phyloP scores from a whole-genome alignment of 352 stramenopile species.

The Pythium rhizo-oryzae region DNA sequence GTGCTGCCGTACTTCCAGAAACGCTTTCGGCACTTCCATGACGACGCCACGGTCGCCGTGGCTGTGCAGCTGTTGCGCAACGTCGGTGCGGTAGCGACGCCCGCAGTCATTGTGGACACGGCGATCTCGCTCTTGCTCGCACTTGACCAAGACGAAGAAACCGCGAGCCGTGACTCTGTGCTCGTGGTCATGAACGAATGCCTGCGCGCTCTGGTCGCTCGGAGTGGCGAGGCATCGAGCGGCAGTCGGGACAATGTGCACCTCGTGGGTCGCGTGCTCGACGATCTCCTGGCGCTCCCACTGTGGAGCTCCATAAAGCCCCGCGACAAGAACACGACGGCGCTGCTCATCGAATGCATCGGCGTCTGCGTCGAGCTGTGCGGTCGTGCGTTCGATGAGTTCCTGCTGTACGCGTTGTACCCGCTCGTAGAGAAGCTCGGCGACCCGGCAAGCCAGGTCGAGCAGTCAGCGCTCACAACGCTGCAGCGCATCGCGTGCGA shows the following conservation, averaged over 20 bases:
- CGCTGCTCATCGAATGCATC: constrained; percentile 76
- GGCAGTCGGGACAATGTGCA: constrained; percentile 48
- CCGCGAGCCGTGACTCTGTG: constrained; percentile 27
- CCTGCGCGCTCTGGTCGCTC: constrained; percentile 36
- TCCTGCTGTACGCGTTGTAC: constrained; percentile 78
- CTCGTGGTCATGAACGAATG: constrained; percentile 74
- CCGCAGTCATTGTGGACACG: constrained; percentile 69
- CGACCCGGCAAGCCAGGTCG: constrained; percentile 55
- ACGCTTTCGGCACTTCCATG: constrained; percentile 70
- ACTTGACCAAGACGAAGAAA: not conserved
- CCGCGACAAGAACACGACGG: constrained; percentile 22
- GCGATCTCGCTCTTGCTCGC: constrained; percentile 47
- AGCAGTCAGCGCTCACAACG: constrained; percentile 69
- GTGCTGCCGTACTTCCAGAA: constrained; percentile 81
- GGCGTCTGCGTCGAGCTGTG: constrained; percentile 74
- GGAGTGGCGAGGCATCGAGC: not conserved
- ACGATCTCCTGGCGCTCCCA: constrained; percentile 63
- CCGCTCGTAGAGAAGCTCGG: constrained; percentile 86
- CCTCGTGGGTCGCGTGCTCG: constrained; percentile 72
- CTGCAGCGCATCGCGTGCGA: constrained; percentile 69
- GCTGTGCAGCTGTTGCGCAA: constrained; percentile 50
- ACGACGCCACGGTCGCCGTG: constrained; percentile 58
- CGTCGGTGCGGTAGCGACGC: constrained; percentile 49
- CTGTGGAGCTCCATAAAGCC: constrained; percentile 1
- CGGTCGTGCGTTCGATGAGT: constrained; percentile 48